phyloP scores from a whole-genome alignment of 352 stramenopile genomes.

The Phytopythium delawarense region DNA sequence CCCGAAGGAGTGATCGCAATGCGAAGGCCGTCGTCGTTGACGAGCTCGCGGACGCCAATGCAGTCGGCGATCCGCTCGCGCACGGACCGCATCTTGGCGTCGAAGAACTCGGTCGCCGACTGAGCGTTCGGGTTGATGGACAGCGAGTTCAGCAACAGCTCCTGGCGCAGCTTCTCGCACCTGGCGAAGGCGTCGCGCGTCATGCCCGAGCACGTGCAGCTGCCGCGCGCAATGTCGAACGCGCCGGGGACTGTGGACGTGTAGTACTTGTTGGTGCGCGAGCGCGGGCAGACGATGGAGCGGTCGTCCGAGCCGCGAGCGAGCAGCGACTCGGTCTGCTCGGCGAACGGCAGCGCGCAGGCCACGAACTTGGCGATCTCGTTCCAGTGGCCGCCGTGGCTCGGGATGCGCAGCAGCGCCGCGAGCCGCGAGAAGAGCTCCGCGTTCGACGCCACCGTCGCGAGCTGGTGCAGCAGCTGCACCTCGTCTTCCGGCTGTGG shows the following conservation, averaged over 20 bases:
- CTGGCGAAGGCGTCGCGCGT: conserved; percentile 54
- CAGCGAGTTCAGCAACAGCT: conserved; percentile 73
- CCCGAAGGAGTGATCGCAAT: conserved; percentile 80
- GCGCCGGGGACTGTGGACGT: conserved; percentile 66
- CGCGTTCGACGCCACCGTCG: conserved; percentile 46
- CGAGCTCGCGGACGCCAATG: conserved; percentile 47
- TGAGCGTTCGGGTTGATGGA: conserved; percentile 82
- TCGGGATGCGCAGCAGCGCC: conserved; percentile 60
- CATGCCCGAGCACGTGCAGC: conserved; percentile 85
- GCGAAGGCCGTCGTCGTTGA: conserved; percentile 44
- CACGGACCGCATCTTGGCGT: conserved; percentile 56
- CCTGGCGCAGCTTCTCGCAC: conserved; percentile 64
- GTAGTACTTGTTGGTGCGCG: conserved; percentile 89
- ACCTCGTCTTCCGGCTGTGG: conserved; percentile 41
- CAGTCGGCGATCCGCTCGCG: conserved; percentile 55
- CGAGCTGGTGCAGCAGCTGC: conserved; percentile 54
- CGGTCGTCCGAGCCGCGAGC: conserved; percentile 84
- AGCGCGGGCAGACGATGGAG: conserved; percentile 58
- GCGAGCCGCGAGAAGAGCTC: conserved; percentile 68
- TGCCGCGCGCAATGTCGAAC: conserved; percentile 68
- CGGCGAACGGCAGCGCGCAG: conserved; percentile 70
- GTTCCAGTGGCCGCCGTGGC: conserved; percentile 68
- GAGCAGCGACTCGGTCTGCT: conserved; percentile 82
- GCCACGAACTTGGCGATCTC: conserved; percentile 76
- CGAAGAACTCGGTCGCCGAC: conserved; percentile 58